A percentile compares a stretch with the other conserved stretches of the same genome.
Evolutionary conservation across 352 stramenopile species (phyloP).

Genomic region (Globisporangium irregulare): DNA sequence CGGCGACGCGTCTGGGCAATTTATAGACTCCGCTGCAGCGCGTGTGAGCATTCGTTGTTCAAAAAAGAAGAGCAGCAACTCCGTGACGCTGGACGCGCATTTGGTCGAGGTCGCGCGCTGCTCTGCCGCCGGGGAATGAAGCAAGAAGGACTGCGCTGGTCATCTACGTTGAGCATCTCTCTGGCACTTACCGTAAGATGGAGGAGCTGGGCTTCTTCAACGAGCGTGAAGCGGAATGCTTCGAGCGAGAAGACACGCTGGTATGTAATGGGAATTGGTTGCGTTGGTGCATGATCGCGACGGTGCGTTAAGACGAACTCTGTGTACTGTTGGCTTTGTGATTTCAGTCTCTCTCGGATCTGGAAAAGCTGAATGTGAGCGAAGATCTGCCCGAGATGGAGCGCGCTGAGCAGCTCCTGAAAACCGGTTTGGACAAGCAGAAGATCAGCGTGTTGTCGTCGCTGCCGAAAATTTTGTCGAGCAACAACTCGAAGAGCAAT

Average conservation of each 20-base stretch:
- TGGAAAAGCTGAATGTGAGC: constrained; percentile 84
- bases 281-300: too few species aligned
- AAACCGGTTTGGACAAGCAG: constrained; percentile 73
- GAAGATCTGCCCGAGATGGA: constrained; percentile 85
- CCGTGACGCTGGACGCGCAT: constrained; percentile 3
- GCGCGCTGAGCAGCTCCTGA: constrained; percentile 69
- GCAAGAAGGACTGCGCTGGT: constrained; percentile 17
- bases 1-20: background rate
- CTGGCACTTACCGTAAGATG: constrained; percentile 35
- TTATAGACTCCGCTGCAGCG: constrained; percentile 6
- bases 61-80: constrained; percentile 13
- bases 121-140: constrained; percentile 36
- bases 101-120: constrained; percentile 6
- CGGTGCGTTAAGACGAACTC: background rate
- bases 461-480: constrained; percentile 66
- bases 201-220: constrained; percentile 83
- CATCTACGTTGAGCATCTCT: constrained; percentile 15
- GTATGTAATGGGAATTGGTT: constrained; percentile 24
- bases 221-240: constrained; percentile 80
- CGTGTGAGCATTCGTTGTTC: constrained; percentile 15
- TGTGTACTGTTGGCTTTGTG: background rate
- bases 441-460: constrained; percentile 75
- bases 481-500: constrained; percentile 73
- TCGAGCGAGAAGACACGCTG: constrained; percentile 76
- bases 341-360: constrained; percentile 66